phyloP scores from a whole-genome alignment of 2,329 filamentous ascomycete genomes.

The Alternaria postmessia region DNA sequence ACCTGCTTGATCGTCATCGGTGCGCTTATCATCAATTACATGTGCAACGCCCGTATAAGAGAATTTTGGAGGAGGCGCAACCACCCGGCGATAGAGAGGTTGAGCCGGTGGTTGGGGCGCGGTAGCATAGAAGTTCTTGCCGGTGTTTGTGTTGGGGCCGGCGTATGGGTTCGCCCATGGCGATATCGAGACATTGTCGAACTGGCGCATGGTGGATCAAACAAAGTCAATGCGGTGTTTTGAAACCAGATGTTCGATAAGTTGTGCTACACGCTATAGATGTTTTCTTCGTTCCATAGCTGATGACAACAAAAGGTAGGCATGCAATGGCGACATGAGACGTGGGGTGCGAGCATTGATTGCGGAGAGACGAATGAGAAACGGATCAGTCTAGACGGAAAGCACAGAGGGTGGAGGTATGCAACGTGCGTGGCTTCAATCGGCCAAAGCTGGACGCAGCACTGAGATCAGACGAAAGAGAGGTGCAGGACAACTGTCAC shows the following conservation, averaged over 20 bases:
- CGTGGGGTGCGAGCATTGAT: slow-evolving; percentile 44
- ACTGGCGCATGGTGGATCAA: slow-evolving; percentile 43
- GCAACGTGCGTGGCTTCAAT: slow-evolving; percentile 42
- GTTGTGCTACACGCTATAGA: slow-evolving; percentile 45
- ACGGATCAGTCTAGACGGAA: slow-evolving; percentile 33
- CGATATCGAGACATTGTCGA: slow-evolving; percentile 43
- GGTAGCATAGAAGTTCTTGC: slow-evolving; percentile 27
- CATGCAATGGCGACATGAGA: slow-evolving; percentile 47
- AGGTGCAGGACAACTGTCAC: slow-evolving; percentile 45
- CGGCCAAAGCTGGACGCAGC: slow-evolving; percentile 32
- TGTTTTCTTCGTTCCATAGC: slow-evolving; percentile 42
- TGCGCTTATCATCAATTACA: slow-evolving; percentile 26
- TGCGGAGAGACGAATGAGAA: slow-evolving; percentile 49
- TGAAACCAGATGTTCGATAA: slow-evolving; percentile 33
- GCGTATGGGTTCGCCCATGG: slow-evolving; percentile 46
- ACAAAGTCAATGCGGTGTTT: slow-evolving; percentile 25
- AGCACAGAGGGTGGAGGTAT: slow-evolving; percentile 35
- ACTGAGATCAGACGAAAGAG: slow-evolving; percentile 37
- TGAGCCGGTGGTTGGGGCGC: slow-evolving; percentile 22
- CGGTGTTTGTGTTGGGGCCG: slow-evolving; percentile 16
- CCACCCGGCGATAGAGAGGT: slow-evolving; percentile 36
- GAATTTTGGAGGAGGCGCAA: slow-evolving; percentile 31
- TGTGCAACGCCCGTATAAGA: slow-evolving; percentile 36
- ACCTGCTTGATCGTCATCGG: slow-evolving; percentile 26
- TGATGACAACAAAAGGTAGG: slow-evolving; percentile 37